Percentiles rank a stretch among this genome's conserved stretches.
These are phyloP conservation scores for Syzygium aromaticum DNA, from an alignment of 345 rosid species.

Conservation along the genomic window DNA sequence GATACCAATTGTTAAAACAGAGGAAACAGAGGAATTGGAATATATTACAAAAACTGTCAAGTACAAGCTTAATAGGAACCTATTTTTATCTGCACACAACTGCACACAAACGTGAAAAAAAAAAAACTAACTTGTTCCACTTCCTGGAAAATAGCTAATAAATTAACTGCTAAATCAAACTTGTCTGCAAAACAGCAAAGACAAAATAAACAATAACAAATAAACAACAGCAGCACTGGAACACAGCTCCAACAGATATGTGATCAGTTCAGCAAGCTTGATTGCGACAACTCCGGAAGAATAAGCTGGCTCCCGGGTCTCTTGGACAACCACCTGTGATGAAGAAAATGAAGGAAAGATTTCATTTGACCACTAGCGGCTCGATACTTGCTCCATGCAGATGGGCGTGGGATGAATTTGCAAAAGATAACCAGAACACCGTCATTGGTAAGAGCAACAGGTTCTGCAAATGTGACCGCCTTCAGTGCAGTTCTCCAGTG, in stretches of 20 bases:
- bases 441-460: background rate
- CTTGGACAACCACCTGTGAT: constrained; percentile 16
- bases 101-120: too few relatives aligned
- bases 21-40: too few relatives aligned
- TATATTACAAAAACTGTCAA: too few relatives aligned
- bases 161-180: too few relatives aligned
- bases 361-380: background rate
- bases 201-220: too few relatives aligned
- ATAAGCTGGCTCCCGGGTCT: constrained; percentile 35
- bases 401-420: background rate
- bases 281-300: constrained; percentile 39
- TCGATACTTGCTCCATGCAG: background rate
- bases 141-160: too few relatives aligned
- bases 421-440: background rate
- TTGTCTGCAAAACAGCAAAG: too few relatives aligned
- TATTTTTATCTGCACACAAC: too few relatives aligned
- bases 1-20: too few relatives aligned
- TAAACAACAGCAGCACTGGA: too few relatives aligned
- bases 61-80: too few relatives aligned
- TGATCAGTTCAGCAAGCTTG: constrained; percentile 52
- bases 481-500: background rate
- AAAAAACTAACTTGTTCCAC: too few relatives aligned
- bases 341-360: background rate
- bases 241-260: constrained; percentile 4
- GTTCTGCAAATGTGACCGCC: background rate